phyloP scores from a whole-genome alignment of 2,329 filamentous ascomycete species.

The Aureobasidium sp. region DNA sequence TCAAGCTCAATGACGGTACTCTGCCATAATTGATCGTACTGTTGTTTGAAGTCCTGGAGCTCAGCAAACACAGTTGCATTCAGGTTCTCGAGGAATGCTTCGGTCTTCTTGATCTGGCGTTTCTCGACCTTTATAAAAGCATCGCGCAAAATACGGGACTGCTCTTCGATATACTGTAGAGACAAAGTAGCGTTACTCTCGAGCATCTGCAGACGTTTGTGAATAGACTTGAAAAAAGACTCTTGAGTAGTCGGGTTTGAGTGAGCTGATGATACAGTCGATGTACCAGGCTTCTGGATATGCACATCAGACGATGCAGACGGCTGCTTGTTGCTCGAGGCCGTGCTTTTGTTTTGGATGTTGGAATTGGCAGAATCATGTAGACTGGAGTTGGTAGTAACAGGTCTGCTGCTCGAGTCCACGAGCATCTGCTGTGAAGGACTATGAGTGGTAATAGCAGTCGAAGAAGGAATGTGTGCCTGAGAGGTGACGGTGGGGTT shows the following conservation, averaged over 20 bases:
- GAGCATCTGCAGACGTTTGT: conserved; percentile 83
- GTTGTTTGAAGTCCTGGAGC: conserved; percentile 65
- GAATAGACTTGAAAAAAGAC: conserved; percentile 94
- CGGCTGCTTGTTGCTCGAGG: not conserved
- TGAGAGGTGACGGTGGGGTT: not conserved
- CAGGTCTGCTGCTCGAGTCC: not conserved
- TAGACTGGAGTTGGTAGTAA: not conserved
- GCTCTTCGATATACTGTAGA: conserved; percentile 92
- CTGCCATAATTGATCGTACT: conserved; percentile 97
- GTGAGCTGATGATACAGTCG: conserved; percentile 7
- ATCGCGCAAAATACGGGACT: conserved; percentile 82
- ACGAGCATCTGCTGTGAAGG: not conserved
- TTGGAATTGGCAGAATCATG: not conserved
- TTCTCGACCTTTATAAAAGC: conserved; percentile 82
- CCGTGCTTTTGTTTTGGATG: not conserved
- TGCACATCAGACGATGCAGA: not conserved
- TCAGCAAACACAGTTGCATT: conserved; percentile 83
- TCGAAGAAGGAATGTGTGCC: not conserved
- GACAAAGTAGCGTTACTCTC: conserved; percentile 91
- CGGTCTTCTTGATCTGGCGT: conserved; percentile 76
- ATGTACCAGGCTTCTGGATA: not conserved
- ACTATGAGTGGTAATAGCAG: not conserved
- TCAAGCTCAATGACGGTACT: conserved; percentile 89
- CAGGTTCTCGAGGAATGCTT: conserved; percentile 72
- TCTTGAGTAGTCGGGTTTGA: conserved; percentile 60